Conservation (phyloP, 768 basidiomycete genomes). For the Boletus barrowsii region DNA sequence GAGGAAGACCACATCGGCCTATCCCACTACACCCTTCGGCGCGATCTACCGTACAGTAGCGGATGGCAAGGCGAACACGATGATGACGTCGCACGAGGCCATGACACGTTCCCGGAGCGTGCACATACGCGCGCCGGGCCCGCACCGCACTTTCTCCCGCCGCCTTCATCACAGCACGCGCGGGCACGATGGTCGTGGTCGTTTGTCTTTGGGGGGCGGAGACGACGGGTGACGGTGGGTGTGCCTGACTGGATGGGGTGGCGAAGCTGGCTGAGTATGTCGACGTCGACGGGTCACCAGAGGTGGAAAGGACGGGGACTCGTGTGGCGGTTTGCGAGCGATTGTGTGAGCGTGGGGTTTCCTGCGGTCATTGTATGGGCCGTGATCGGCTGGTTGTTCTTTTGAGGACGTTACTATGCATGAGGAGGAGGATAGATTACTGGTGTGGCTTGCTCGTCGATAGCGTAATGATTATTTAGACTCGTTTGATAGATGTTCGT, state of each 20-base stretch:
- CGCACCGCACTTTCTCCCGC: constrained; percentile 38
- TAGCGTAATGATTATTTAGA: constrained; percentile 2
- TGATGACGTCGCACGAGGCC: constrained; percentile 1
- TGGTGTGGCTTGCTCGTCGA: background rate
- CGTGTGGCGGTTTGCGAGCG: constrained; percentile 35
- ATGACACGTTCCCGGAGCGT: background rate
- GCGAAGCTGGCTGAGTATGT: constrained; percentile 7
- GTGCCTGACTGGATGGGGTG: constrained; percentile 35
- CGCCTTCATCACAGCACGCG: constrained; percentile 28
- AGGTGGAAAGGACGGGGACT: constrained; percentile 28
- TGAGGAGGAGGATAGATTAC: background rate
- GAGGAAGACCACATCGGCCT: constrained; percentile 46
- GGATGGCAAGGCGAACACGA: constrained; percentile 33
- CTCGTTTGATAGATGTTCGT: background rate
- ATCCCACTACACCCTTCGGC: constrained; percentile 44
- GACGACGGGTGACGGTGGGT: constrained; percentile 50
- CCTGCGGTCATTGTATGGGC: constrained; percentile 26
- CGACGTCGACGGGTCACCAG: constrained; percentile 4
- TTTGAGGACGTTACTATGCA: constrained; percentile 11
- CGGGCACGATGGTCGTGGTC: constrained; percentile 39
- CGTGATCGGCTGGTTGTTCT: constrained; percentile 29
- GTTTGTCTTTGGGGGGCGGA: constrained; percentile 53
- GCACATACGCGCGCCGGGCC: background rate
- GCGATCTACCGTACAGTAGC: constrained; percentile 31
- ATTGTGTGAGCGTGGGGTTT: constrained; percentile 33